Base-by-base conservation (phyloP, 2,329 filamentous ascomycete species). In the Paecilomyces niveus region DNA sequence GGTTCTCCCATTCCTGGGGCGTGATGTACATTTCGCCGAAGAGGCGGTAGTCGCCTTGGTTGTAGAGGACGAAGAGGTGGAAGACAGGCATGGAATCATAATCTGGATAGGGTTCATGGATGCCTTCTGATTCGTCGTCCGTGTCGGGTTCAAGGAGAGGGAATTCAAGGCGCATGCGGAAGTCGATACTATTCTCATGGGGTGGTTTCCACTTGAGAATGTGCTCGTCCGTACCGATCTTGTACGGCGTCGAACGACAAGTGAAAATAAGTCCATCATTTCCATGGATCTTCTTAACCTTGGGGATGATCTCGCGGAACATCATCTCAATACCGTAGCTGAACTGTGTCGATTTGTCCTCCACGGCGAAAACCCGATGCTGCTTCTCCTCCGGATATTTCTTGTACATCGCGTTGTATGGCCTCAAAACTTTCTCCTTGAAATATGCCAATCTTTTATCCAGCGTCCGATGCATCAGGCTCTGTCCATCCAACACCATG, bases 161-260 rank as follows among this genome's bases (percentile, higher is more conserved):
- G 68, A 97, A 97, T 11, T 83, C 80, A 51, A 99, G 82, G 55
- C 84, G 84, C 66, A 97, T 82, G 50, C 89, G 84, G 73, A 96
- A 97, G 72, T 99, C 94, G 65, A 99, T 86, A 0, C 92, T 96
- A 77, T 99, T 99, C 73, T 99, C 94, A 64, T 90, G 82, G 3
- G 91, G 90, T 0, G 93, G 92, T 76, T 99, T 99, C 94, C 94
- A 99, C 74, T 99, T 99, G 45, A 99, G 80, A 62, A 97, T 99
- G 72, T 96, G 88, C 54, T 85, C 85, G 74, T 99, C 94, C 11
- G 94, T 99, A 64, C 94, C 94, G 64, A 89, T 88, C 66, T 88
- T 87, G 78, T 99, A 99, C 9, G 88, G 83, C 18, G 90, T 91
- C 66, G 86, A 88, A 63, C 90, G 86, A 76, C 93, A 96, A n/a